phyloP scores from a whole-genome alignment of 805 yeast species.

The Yamadazyma kitorensis region DNA sequence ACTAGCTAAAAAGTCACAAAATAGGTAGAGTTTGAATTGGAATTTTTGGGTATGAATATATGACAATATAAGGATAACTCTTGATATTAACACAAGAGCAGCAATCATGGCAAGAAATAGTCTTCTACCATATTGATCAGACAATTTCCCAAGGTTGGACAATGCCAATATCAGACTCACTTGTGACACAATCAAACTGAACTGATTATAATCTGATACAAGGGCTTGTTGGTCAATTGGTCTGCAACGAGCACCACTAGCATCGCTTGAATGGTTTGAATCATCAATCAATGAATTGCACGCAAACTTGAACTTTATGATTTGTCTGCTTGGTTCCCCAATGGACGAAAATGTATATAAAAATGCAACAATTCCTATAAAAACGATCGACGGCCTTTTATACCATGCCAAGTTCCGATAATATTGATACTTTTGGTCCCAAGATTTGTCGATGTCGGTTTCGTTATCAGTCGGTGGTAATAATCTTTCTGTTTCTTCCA shows the following conservation, averaged over 20 bases:
- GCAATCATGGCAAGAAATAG: conserved; percentile 21
- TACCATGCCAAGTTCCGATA: too few relatives aligned
- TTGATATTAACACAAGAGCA: conserved; percentile 19
- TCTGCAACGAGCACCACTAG: conserved; percentile 23
- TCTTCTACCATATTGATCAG: conserved; percentile 38
- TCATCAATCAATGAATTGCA: conserved; percentile 18
- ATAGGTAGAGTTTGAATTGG: conserved; percentile 34
- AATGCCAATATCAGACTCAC: conserved; percentile 49
- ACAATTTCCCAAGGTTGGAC: conserved; percentile 45
- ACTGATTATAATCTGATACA: conserved; percentile 47
- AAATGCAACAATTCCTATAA: conserved; percentile 4
- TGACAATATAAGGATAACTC: conserved; percentile 19
- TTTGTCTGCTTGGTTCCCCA: conserved; percentile 38
- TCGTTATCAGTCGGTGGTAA: too few relatives aligned
- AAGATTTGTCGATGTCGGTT: too few relatives aligned
- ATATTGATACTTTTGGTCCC: too few relatives aligned
- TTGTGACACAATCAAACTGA: conserved; percentile 37
- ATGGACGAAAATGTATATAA: conserved; percentile 18
- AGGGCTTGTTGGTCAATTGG: conserved; percentile 28
- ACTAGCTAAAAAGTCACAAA: conserved; percentile 44
- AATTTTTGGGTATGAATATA: conserved; percentile 26
- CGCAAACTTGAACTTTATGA: conserved; percentile 25
- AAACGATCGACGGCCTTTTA: too few relatives aligned
- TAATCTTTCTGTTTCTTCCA: too few relatives aligned
- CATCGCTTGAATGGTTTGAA: conserved; percentile 9